These are phyloP conservation scores for Leccinum longicurvipes DNA, from an alignment of 768 basidiomycete genomes.

Conservation along the genomic window DNA sequence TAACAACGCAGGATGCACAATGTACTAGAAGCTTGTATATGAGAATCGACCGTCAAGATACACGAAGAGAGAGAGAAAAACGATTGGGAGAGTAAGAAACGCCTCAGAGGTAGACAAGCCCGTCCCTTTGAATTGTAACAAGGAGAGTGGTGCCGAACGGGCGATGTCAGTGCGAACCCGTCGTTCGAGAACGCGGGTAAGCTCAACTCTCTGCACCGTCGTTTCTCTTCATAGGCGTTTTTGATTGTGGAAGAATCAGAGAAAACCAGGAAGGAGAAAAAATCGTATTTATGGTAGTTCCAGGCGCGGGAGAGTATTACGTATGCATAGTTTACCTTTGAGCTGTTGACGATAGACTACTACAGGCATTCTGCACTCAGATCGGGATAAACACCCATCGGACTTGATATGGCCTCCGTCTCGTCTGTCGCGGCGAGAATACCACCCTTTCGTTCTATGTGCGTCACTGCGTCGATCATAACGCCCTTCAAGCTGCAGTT, in stretches of 20 bases:
- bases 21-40: neutral
- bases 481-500: too few relatives aligned
- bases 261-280: neutral
- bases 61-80: neutral
- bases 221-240: constrained; percentile 50
- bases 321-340: neutral
- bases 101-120: constrained; percentile 53
- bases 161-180: constrained; percentile 56
- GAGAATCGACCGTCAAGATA: neutral
- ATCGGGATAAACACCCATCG: too few relatives aligned
- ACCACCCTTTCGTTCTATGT: too few relatives aligned
- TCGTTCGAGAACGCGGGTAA: constrained; percentile 33
- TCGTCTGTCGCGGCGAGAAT: too few relatives aligned
- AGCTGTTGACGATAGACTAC: too few relatives aligned
- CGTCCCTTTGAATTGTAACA: constrained; percentile 60
- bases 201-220: constrained; percentile 59
- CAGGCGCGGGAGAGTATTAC: constrained; percentile 23
- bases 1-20: too few relatives aligned
- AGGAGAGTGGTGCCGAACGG: constrained; percentile 61
- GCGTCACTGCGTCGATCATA: too few relatives aligned
- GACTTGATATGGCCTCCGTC: too few relatives aligned
- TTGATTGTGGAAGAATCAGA: constrained; percentile 48
- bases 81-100: constrained; percentile 22
- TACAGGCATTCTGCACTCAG: too few relatives aligned
- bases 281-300: neutral